Evolutionary conservation across 768 basidiomycete genomes (phyloP).

Genomic region (Lentinula aciculospora): DNA sequence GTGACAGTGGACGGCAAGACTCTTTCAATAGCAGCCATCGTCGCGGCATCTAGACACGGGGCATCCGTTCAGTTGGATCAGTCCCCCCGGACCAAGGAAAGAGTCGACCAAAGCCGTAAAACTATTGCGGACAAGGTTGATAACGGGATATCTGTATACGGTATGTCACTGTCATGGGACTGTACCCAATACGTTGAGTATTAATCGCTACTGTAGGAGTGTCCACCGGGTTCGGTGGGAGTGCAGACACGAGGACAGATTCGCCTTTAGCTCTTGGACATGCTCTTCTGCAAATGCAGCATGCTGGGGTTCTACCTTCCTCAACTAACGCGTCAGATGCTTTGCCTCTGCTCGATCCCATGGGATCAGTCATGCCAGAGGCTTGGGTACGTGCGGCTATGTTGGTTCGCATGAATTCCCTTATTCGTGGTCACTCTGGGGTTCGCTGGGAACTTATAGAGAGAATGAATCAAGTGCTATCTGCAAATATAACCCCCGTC

Average conservation of each 20-base stretch:
- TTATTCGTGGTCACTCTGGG: slow-evolving; percentile 85
- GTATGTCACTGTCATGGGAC: neutral
- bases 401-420: slow-evolving; percentile 81
- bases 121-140: slow-evolving; percentile 65
- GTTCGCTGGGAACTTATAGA: slow-evolving; percentile 77
- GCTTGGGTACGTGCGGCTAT: slow-evolving; percentile 88
- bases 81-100: slow-evolving; percentile 39
- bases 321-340: slow-evolving; percentile 39
- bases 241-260: slow-evolving; percentile 79
- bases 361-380: slow-evolving; percentile 73
- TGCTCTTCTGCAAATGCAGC: slow-evolving; percentile 84
- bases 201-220: neutral
- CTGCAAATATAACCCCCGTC: slow-evolving; percentile 67
- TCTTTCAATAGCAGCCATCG: slow-evolving; percentile 71
- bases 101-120: slow-evolving; percentile 57
- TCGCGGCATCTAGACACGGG: slow-evolving; percentile 66
- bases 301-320: slow-evolving; percentile 67
- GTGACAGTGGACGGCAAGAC: slow-evolving; percentile 64
- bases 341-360: slow-evolving; percentile 68
- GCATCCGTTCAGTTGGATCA: slow-evolving; percentile 46
- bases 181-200: neutral
- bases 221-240: slow-evolving; percentile 76
- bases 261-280: slow-evolving; percentile 68
- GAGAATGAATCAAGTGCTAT: slow-evolving; percentile 69
- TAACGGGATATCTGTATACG: slow-evolving; percentile 6